phyloP scores from a whole-genome alignment of 805 yeast species.

The Grigorovia transvaalensis region DNA sequence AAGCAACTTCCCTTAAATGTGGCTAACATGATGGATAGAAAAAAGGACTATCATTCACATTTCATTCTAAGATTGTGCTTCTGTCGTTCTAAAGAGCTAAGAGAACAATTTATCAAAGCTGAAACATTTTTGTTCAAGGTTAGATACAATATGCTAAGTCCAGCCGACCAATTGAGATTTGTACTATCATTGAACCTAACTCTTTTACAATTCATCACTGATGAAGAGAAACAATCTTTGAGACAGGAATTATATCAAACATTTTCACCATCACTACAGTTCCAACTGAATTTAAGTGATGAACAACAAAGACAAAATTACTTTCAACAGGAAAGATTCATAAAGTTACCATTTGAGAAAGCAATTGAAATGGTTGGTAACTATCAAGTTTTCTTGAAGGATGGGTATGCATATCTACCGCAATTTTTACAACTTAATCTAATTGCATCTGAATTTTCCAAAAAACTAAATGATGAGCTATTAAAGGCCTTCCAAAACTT shows the following conservation, averaged over 20 bases:
- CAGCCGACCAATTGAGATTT: constrained; percentile 60
- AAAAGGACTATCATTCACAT: constrained; percentile 88
- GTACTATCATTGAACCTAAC: constrained; percentile 55
- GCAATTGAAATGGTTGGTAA: constrained; percentile 67
- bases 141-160: constrained; percentile 54
- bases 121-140: constrained; percentile 68
- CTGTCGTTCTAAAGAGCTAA: constrained; percentile 74
- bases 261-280: constrained; percentile 33
- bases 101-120: constrained; percentile 66
- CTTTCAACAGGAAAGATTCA: constrained; percentile 53
- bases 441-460: constrained; percentile 57
- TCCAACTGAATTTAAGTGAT: constrained; percentile 32
- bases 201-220: constrained; percentile 52
- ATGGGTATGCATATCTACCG: constrained; percentile 79
- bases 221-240: constrained; percentile 47
- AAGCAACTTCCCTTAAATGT: constrained; percentile 47
- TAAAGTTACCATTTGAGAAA: constrained; percentile 79
- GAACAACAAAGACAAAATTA: constrained; percentile 37
- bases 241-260: constrained; percentile 45
- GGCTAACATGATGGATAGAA: constrained; percentile 48
- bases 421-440: constrained; percentile 66
- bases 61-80: constrained; percentile 81
- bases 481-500: constrained; percentile 62
- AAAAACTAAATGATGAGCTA: constrained; percentile 41
- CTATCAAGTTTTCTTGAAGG: constrained; percentile 55